Evolutionary conservation across 192 early-diverging fungal species (phyloP).

Genomic region (Linnemannia schmuckeri): DNA sequence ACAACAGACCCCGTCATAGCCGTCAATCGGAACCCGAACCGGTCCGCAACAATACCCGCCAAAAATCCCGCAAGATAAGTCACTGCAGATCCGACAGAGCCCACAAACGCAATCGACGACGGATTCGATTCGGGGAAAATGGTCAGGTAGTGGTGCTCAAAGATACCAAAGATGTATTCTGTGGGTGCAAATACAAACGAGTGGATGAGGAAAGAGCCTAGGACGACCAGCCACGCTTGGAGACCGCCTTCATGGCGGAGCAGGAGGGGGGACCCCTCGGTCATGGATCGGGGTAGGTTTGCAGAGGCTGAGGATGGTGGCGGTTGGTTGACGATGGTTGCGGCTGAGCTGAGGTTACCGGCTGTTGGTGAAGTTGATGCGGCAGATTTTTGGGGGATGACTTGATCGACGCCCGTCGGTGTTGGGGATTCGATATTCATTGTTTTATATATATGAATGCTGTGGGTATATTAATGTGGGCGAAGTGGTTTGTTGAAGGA

Average conservation of each 20-base stretch:
- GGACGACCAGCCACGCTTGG: conserved; percentile 58
- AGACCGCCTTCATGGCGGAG: conserved; percentile 56
- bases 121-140: conserved; percentile 50
- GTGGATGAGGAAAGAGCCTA: conserved; percentile 58
- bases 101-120: conserved; percentile 48
- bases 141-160: conserved; percentile 54
- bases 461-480: background rate
- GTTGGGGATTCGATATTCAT: background rate
- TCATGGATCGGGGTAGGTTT: background rate
- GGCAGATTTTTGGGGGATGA: background rate
- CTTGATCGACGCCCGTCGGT: background rate
- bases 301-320: background rate
- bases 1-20: conserved; percentile 60
- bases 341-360: background rate
- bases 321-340: background rate
- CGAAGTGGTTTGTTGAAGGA: no score
- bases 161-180: conserved; percentile 60
- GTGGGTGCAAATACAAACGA: conserved; percentile 55
- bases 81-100: conserved; percentile 42
- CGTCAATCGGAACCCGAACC: conserved; percentile 66
- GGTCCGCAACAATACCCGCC: conserved; percentile 53
- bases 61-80: conserved; percentile 38
- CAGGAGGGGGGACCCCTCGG: background rate
- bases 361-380: background rate
- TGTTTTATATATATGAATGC: background rate